phyloP scores from a whole-genome alignment of 2,329 filamentous ascomycete species.

The Bipolaris gigantea region DNA sequence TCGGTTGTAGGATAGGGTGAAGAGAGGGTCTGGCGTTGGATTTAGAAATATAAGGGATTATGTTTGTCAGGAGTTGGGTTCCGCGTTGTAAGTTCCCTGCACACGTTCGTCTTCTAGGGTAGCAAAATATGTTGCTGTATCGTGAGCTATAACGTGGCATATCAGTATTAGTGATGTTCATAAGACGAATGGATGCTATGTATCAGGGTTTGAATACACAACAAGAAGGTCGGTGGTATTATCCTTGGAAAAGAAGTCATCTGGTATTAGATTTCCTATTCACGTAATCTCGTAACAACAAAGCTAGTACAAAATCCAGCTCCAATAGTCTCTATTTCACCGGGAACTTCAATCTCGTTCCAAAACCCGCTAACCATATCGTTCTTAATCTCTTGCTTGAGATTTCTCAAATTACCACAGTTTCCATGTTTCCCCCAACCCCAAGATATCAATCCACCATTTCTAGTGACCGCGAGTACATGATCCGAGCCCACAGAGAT shows the following conservation, averaged over 20 bases:
- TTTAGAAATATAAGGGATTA: not conserved
- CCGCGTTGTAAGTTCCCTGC: too few relatives aligned
- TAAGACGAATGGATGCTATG: too few relatives aligned
- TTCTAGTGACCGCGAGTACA: conserved; percentile 68
- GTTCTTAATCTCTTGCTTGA: conserved; percentile 22
- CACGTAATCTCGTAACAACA: conserved; percentile 17
- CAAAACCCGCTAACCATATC: conserved; percentile 37
- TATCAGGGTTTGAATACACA: too few relatives aligned
- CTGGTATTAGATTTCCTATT: too few relatives aligned
- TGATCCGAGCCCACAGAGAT: conserved; percentile 93
- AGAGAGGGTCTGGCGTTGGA: too few relatives aligned
- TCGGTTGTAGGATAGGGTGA: not conserved
- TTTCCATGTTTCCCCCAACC: conserved; percentile 99
- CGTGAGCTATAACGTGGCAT: too few relatives aligned
- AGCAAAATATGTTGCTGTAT: too few relatives aligned
- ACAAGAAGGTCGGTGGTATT: too few relatives aligned
- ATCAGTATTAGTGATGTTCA: too few relatives aligned
- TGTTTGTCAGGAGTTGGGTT: too few relatives aligned
- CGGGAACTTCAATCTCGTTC: conserved; percentile 32
- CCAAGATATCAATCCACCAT: conserved; percentile 76
- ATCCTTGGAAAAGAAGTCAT: too few relatives aligned
- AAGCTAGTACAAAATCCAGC: conserved; percentile 38
- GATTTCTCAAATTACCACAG: conserved; percentile 61
- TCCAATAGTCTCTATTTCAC: conserved; percentile 24
- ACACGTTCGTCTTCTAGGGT: too few relatives aligned